phyloP scores from a whole-genome alignment of 2,329 filamentous ascomycete species.

The Colletotrichum spaethianum region DNA sequence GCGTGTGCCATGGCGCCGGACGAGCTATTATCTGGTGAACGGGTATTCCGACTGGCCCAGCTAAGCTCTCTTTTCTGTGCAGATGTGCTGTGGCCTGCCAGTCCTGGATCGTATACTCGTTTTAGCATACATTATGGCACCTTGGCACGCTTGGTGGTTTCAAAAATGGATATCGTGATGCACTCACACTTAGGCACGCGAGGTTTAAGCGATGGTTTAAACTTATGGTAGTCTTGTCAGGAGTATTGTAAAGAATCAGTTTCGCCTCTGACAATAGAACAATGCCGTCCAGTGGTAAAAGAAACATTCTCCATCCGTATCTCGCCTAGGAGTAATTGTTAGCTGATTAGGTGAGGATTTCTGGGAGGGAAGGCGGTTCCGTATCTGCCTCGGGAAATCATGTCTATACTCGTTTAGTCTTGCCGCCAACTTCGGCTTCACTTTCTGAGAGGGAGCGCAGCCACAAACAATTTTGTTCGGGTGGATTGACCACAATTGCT shows the following conservation, averaged over 20 bases:
- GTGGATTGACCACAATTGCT: too few relatives aligned
- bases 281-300: not conserved
- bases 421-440: constrained; percentile 13
- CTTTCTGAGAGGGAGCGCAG: not conserved
- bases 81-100: too few relatives aligned
- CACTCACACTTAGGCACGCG: not conserved
- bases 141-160: too few relatives aligned
- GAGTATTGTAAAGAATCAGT: not conserved
- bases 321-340: not conserved
- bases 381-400: not conserved
- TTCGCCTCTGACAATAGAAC: not conserved
- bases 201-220: not conserved
- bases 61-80: too few relatives aligned
- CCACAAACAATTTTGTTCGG: not conserved
- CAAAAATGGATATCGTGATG: not conserved
- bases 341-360: not conserved
- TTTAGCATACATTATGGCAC: too few relatives aligned
- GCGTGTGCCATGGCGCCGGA: too few relatives aligned
- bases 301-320: not conserved
- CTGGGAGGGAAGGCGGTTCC: not conserved
- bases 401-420: constrained; percentile 16
- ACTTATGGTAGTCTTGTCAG: not conserved
- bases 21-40: too few relatives aligned
- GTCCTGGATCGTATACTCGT: too few relatives aligned
- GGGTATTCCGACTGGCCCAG: too few relatives aligned